Evolutionary conservation across 2,329 filamentous ascomycete genomes (phyloP), one percentile per base, ranked within the genome.

Genomic region (Calonectria crousiana): DNA sequence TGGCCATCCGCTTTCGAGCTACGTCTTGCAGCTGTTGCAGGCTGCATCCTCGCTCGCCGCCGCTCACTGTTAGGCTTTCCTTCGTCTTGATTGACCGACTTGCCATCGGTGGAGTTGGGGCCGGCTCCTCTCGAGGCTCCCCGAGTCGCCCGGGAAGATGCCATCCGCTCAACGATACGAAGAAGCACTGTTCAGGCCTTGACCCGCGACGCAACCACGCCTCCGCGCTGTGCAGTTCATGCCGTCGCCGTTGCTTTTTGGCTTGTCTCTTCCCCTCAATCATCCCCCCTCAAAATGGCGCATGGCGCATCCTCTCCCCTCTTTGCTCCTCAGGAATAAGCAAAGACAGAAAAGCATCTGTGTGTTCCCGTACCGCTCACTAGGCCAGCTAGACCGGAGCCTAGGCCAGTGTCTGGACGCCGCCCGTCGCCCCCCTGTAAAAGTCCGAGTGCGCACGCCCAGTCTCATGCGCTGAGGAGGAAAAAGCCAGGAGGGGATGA

Each of bases 171-270:
- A 6, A 62, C 8, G 56, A 62, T 62, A 62, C 56, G 56, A 62
- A 62, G 56, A 62, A 62, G 56, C 56, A 62, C 56, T 62, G 56
- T 41, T 41, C 56, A 62, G 56, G 34, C 23, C 56, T 16, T 62
- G 56, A 62, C 56, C 56, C 23, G 34, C 44, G 44, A 47, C 44
- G 44, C 44, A 47, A 47, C 44, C 44, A 36, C 56, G 36, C 56
- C 34, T 38, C 34, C 44, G 60, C 38, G 60, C 38, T 65, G 60
- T 36, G 36, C 38, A 47, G 66, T 68, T 68, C 66, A 68, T 68
- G 66, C 52, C 52, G 38, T 36, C 52, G 26, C 30, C 38, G 32
- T 58, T 68, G 52, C 66, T 68, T 68, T 68, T 68, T 68, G 34
- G 56, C 56, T 56, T 32, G 32, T 60, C 32, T 60, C 34, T 23